Evolutionary conservation across 495 filamentous ascomycete species (phyloP), one percentile per base, ranked within the genome.

Genomic region (Tuber calosporum): DNA sequence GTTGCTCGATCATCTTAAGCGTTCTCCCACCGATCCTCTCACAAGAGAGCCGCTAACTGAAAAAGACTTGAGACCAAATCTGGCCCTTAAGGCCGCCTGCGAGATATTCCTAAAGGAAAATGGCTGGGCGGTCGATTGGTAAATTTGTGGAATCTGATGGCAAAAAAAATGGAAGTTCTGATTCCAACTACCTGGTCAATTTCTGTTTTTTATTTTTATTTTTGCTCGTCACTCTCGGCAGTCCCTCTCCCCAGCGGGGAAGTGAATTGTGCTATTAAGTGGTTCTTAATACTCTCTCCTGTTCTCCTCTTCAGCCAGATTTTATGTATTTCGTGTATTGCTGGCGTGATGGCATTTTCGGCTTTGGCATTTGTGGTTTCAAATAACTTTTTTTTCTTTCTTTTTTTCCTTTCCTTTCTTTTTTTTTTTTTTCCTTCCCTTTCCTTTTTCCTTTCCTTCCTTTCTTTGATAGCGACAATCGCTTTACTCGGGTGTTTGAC

Each of bases 51-150:
- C 92, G 0, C 86, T 97, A 69, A 82, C 82, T 1, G 85, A 88
- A 36, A 83, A 86, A 36, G 94, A 97, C n/a, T 82, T 98, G 67
- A 84, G 93, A 69, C 89, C 93, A 0, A 99, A 99, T 81, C 84
- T 94, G 58, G 90, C 89, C 36, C 86, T 99, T 69, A 94, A 89
- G 82, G 87, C 90, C 40, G 95, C 93, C 0, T 96, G 93, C 80
- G 89, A 90, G 43, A 90, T 92, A 69, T 98, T 96, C 79, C 82
- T 97, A 76, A 85, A 90, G 20, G 84, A 92, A 73, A 97, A 97
- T 82, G 95, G 94, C 38, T 98, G 95, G 94, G 92, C 93, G 26
- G 92, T 90, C 13, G 95, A 98, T 80, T 99, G 90, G 89, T 98
- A 84, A 76, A 71, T 40, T 40, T 69, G 34, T 17, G 53, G 45